These are phyloP conservation scores for Bifiguratus adelaidae DNA, from an alignment of 192 early-diverging fungal genomes.

Conservation along the genomic window DNA sequence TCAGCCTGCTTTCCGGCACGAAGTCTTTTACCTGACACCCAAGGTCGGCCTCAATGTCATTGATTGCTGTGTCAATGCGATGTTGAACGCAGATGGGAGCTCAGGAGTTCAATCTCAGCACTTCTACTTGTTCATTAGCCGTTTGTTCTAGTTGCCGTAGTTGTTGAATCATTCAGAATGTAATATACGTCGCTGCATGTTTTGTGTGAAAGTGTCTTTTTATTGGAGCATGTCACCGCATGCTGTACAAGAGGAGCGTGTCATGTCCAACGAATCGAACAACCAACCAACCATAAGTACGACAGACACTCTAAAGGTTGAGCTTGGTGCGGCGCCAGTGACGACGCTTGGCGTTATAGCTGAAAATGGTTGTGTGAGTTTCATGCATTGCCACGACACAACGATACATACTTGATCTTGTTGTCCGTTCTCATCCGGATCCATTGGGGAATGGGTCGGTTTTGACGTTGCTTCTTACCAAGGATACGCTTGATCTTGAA, in stretches of 20 bases:
- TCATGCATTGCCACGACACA: background rate
- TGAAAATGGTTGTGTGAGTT: constrained; percentile 13
- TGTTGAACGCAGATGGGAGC: background rate
- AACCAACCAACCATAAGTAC: too few relatives aligned
- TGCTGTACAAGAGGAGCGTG: too few relatives aligned
- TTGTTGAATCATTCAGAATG: too few relatives aligned
- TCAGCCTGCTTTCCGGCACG: background rate
- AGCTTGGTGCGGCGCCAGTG: constrained; percentile 99
- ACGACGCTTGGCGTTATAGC: constrained; percentile 98
- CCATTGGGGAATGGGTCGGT: constrained; percentile 97
- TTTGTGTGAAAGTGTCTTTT: too few relatives aligned
- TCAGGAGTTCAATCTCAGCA: background rate
- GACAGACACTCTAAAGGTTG: too few relatives aligned
- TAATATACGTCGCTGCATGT: too few relatives aligned
- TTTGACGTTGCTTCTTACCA: constrained; percentile 98
- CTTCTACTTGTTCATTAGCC: background rate
- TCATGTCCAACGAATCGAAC: too few relatives aligned
- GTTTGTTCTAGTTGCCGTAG: too few relatives aligned
- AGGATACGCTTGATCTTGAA: constrained; percentile 95
- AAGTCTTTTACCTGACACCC: background rate
- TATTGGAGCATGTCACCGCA: too few relatives aligned
- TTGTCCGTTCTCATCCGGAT: constrained; percentile 91
- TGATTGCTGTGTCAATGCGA: background rate
- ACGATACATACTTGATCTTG: constrained; percentile 62
- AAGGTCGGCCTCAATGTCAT: background rate